Evolutionary conservation across 306 rosid genomes (phyloP).

Genomic region (Canavalia gladiata): DNA sequence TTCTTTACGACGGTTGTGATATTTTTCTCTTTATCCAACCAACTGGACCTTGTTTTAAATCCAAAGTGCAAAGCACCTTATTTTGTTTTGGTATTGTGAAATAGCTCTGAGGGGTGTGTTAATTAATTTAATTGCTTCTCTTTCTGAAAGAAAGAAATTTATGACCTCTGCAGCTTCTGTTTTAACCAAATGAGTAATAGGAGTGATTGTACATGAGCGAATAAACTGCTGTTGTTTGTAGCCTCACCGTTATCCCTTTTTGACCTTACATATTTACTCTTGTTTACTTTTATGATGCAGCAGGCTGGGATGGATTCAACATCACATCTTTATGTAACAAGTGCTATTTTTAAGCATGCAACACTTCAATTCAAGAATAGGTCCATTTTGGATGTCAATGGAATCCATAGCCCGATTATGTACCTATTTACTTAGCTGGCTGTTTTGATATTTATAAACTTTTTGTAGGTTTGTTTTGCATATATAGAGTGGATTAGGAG

Average conservation of each 20-base stretch:
- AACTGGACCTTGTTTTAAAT: too few relatives aligned
- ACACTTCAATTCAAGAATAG: not conserved
- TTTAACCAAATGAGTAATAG: slow-evolving; percentile 52
- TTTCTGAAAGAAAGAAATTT: slow-evolving; percentile 60
- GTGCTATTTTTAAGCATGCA: not conserved
- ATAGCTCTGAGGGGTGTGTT: not conserved
- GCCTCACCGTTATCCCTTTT: slow-evolving; percentile 3
- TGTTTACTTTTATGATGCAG: not conserved
- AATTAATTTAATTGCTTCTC: not conserved
- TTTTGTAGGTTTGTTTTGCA: too few relatives aligned
- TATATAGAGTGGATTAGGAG: not conserved
- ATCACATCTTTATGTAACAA: not conserved
- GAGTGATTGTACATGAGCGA: slow-evolving; percentile 44
- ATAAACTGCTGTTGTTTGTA: slow-evolving; percentile 40
- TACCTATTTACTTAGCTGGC: not conserved
- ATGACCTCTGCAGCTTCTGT: slow-evolving; percentile 65
- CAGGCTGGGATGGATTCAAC: too few relatives aligned
- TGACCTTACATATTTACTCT: not conserved
- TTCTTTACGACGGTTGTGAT: slow-evolving; percentile 68
- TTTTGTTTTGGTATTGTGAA: not conserved
- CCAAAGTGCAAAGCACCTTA: too few relatives aligned
- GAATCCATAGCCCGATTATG: not conserved
- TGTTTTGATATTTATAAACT: too few relatives aligned
- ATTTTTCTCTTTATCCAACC: not conserved
- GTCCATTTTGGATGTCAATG: not conserved